Evolutionary conservation across 2,329 filamentous ascomycete genomes (phyloP), one percentile per base, ranked within the genome.

Genomic region (Calonectria crousiana): DNA sequence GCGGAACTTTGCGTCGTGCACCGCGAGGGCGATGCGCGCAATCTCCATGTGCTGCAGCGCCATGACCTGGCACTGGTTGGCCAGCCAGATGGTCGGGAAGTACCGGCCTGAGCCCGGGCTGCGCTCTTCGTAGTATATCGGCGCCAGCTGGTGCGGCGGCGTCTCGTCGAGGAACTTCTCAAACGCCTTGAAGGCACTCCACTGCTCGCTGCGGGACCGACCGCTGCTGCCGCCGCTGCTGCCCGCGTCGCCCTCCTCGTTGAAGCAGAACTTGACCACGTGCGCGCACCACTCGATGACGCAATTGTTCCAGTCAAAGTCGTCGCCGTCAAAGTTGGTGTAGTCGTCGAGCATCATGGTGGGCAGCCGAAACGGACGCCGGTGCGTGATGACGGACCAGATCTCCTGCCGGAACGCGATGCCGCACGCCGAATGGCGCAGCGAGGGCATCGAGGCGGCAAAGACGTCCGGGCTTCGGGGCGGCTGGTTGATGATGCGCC

Each of bases 261-360:
- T 68, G 5, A 75, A 76, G n/a, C 75, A 76, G 13, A 72, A 75
- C 18, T 75, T 75, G 34, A 76, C 71, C 0, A 75, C 71, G 32
- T 76, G 74, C 0, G 75, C 74, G 10, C 69, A 75, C 71, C 75
- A 76, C 14, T 69, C 64, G 3, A 76, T 58, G 14, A 76, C 56
- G 30, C 71, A 65, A 4, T 76, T 76, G 3, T 74, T 74, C 75
- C 74, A 76, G n/a, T 75, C 75, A 23, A 75, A 69, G 28, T 76
- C 74, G 13, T 75, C 74, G 3, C 73, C 71, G 13, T 72, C 64
- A 26, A 76, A 70, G 28, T 60, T 60, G 49, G 58, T 69, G 4
- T 76, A 76, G 41, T 75, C 69, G 16, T 52, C 51, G 11, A 75
- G 49, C 0, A 74, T 52, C 18, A 74, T 47, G 9, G 75, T 72